These are phyloP conservation scores for Botryotinia convoluta DNA, from an alignment of 2,329 filamentous ascomycete genomes.

Conservation along the genomic window DNA sequence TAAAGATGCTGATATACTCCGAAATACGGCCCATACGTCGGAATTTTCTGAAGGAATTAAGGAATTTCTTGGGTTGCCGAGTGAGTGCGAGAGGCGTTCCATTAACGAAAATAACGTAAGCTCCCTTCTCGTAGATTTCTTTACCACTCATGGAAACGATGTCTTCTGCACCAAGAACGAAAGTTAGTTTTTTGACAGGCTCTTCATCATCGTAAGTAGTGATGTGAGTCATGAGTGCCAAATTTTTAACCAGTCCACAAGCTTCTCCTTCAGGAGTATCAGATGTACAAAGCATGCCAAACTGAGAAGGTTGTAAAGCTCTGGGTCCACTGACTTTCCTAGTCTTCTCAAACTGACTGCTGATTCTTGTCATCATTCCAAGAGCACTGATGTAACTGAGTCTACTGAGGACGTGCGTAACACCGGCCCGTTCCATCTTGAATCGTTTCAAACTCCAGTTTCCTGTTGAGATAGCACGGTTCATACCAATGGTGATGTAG, in stretches of 20 bases:
- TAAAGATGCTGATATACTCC: constrained; percentile 93
- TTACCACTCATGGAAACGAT: constrained; percentile 77
- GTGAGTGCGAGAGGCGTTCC: constrained; percentile 91
- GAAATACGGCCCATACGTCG: constrained; percentile 88
- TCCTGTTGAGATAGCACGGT: constrained; percentile 92
- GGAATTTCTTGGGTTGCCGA: constrained; percentile 79
- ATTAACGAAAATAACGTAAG: constrained; percentile 92
- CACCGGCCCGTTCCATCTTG: constrained; percentile 95
- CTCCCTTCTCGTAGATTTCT: constrained; percentile 80
- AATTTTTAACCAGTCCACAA: constrained; percentile 95
- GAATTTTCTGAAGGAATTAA: constrained; percentile 80
- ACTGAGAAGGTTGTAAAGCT: constrained; percentile 94
- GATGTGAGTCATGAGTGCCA: constrained; percentile 98
- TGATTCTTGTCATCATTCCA: constrained; percentile 99
- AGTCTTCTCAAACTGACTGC: constrained; percentile 98
- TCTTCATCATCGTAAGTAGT: constrained; percentile 94
- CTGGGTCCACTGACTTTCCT: constrained; percentile 93
- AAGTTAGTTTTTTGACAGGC: constrained; percentile 82
- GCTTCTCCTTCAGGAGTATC: constrained; percentile 99
- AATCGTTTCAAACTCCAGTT: constrained; percentile 99
- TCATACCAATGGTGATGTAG: constrained; percentile 88
- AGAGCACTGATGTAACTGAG: constrained; percentile 95
- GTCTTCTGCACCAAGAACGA: constrained; percentile 79
- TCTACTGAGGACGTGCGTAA: constrained; percentile 92
- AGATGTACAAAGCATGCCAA: constrained; percentile 95